Conservation (phyloP, 75 land plant species). For the Azolla pinnata region DNA sequence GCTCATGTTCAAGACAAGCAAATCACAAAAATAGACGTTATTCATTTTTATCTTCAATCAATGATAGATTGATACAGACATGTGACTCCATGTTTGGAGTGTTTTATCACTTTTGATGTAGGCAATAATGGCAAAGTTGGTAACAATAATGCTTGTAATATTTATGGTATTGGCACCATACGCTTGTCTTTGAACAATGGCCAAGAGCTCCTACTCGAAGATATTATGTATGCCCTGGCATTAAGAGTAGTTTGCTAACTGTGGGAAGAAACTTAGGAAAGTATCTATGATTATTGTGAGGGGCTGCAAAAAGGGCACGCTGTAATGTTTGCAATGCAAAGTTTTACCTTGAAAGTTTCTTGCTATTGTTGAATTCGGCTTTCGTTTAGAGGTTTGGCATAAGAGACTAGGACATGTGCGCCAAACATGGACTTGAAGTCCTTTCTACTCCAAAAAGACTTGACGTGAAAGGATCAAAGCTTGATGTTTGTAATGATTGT, state of each 20-base stretch:
- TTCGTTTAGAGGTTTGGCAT: background rate
- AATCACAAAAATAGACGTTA: background rate
- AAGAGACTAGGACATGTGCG: background rate
- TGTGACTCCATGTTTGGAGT: constrained; percentile 4
- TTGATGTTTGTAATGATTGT: constrained; percentile 5
- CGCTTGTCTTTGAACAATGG: constrained; percentile 1
- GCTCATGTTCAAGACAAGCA: background rate
- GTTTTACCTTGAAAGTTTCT: background rate
- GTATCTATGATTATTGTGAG: background rate
- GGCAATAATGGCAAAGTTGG: background rate
- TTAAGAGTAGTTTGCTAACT: constrained; percentile 1
- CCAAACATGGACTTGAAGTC: background rate
- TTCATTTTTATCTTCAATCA: background rate
- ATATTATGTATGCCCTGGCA: background rate
- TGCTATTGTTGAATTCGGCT: constrained; percentile 1
- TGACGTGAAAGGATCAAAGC: background rate
- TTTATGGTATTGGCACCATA: constrained; percentile 7
- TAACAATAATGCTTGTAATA: constrained; percentile 2
- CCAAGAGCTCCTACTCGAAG: constrained; percentile 2
- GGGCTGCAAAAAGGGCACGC: constrained; percentile 5
- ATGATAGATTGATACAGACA: background rate
- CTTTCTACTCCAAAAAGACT: constrained; percentile 1
- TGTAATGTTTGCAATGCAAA: constrained; percentile 1
- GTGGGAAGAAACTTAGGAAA: constrained; percentile 1
- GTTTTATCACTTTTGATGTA: background rate